phyloP scores from a whole-genome alignment of 2,329 filamentous ascomycete genomes.

The Paracoccidioides lutzii region DNA sequence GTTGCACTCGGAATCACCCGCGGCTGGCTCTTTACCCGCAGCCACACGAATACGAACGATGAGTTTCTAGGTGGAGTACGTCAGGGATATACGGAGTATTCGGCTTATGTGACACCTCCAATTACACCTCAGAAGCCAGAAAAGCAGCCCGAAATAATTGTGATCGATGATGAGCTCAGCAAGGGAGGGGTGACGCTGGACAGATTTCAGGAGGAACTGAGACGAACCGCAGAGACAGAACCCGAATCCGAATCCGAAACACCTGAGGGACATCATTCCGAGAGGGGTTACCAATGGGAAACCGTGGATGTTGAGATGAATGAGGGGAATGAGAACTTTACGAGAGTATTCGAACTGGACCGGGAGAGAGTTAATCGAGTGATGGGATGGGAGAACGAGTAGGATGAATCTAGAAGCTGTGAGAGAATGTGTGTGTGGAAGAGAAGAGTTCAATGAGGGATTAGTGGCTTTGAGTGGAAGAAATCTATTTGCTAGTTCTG shows the following conservation, averaged over 20 bases:
- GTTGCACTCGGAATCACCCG: conserved; percentile 14
- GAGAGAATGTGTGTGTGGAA: background rate
- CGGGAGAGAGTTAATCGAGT: background rate
- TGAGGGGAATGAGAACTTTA: background rate
- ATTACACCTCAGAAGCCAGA: background rate
- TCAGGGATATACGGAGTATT: background rate
- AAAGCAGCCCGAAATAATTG: background rate
- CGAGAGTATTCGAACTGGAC: background rate
- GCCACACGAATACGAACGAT: conserved; percentile 1
- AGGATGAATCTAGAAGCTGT: background rate
- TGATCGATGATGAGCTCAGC: background rate
- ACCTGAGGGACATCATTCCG: background rate
- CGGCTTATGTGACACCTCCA: background rate
- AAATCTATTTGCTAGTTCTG: background rate
- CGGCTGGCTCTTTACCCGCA: conserved; percentile 14
- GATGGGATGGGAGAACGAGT: background rate
- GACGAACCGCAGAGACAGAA: background rate
- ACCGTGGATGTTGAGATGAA: background rate
- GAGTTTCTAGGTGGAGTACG: conserved; percentile 9
- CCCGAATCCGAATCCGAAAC: background rate
- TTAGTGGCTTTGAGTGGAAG: background rate
- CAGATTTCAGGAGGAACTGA: background rate
- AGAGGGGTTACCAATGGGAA: background rate
- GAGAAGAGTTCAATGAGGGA: too few relatives aligned
- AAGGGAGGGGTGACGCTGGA: background rate